Evolutionary conservation across 1,139 yeast genomes (phyloP), one percentile per base, ranked within the genome.

Genomic region (Suhomyces yuchorum): DNA sequence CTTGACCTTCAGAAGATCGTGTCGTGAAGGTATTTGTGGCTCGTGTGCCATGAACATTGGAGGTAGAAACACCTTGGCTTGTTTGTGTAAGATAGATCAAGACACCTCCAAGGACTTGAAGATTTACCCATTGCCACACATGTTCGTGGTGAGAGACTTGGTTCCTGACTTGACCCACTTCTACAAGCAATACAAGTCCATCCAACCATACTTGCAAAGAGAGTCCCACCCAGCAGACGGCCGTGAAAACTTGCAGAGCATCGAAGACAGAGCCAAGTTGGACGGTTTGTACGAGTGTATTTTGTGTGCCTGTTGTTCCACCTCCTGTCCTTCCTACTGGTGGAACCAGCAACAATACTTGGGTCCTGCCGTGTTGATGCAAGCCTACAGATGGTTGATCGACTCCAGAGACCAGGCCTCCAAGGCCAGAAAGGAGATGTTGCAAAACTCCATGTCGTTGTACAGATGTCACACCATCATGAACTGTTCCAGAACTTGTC

Each of bases 31-130:
- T 63, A 95, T 93, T 60, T 93, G 99, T 77, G 99, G 99, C 43
- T 93, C 98, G 4, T 93, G 99, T 79, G 99, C 99, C 61, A 93
- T 93, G 99, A 93, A 93, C 78, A 93, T 93, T 70, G 96, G 96
- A 56, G 99, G 99, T 59, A 81, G 87, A 67, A 93, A 93, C 80
- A 93, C 99, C 30, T 80, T 93, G 63, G 99, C 99, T 37, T 93
- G 99, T 75, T 78, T 95, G 61, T 91, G 97, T 77, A 87, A 91
- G 71, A 91, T 93, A 64, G 96, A 93, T 68, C 82, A 83, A 60
- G 87, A 91, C 70, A 74, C 79, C 43, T 56, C 82, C 54, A 87
- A 87, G 72, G 89, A 85, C 57, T 74, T 84, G 57, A 93, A 93
- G 75, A 87, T 93, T 60, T 93, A 93, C 70, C 99, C 99, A 51